These are phyloP conservation scores for Pseudogymnoascus sp. DNA, from an alignment of 2,329 filamentous ascomycete species.

Conservation along the genomic window DNA sequence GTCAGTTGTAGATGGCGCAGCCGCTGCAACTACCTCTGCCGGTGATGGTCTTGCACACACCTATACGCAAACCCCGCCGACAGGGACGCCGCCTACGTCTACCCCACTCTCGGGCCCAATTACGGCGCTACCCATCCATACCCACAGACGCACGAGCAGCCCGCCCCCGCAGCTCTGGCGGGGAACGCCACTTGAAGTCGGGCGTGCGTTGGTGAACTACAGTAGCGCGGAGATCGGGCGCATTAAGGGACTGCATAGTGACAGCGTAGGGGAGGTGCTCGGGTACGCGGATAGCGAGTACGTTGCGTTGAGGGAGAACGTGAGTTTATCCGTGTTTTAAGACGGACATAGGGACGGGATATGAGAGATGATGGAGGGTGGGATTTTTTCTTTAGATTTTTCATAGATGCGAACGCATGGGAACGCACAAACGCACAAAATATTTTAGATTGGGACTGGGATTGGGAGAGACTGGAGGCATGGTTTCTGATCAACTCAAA, in stretches of 20 bases:
- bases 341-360: not conserved
- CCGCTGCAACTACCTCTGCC: not conserved
- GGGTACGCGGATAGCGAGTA: constrained; percentile 96
- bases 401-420: not conserved
- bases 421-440: not conserved
- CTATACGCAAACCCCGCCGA: constrained; percentile 1
- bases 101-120: constrained; percentile 15
- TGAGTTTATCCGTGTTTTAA: constrained; percentile 56
- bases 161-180: constrained; percentile 37
- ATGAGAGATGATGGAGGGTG: not conserved
- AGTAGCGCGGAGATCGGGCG: constrained; percentile 72
- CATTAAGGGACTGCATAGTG: constrained; percentile 78
- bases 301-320: constrained; percentile 79
- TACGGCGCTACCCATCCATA: not conserved
- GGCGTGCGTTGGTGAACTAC: constrained; percentile 87
- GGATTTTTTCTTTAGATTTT: not conserved
- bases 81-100: constrained; percentile 10
- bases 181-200: constrained; percentile 60
- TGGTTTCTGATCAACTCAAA: constrained; percentile 1
- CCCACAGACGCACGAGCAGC: not conserved
- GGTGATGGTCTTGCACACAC: not conserved
- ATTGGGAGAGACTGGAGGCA: not conserved
- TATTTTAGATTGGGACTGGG: not conserved
- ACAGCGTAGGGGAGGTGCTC: constrained; percentile 68
- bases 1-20: constrained; percentile 9